Evolutionary conservation across 2,329 filamentous ascomycete genomes (phyloP).

Genomic region (Cercospora sp.): DNA sequence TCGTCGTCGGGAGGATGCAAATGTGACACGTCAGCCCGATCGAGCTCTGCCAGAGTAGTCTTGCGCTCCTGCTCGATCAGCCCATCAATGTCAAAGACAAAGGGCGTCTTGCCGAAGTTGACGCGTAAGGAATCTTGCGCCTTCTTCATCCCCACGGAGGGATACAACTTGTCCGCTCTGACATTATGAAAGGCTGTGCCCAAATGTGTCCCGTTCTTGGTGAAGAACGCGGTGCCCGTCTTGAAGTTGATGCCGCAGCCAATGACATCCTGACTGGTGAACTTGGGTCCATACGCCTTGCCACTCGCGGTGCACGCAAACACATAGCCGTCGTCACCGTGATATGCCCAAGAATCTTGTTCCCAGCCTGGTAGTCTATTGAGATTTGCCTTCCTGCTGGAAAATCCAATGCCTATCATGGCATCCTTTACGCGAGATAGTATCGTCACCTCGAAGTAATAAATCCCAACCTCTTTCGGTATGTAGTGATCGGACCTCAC

Average conservation of each 20-base stretch:
- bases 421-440: conserved; percentile 65
- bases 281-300: conserved; percentile 61
- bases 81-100: conserved; percentile 87
- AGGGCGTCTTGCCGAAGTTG: conserved; percentile 70
- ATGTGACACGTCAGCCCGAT: conserved; percentile 55
- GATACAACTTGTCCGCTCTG: conserved; percentile 61
- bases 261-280: conserved; percentile 59
- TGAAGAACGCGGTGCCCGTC: conserved; percentile 63
- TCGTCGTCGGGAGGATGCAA: conserved; percentile 69
- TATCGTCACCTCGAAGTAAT: conserved; percentile 82
- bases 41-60: conserved; percentile 63
- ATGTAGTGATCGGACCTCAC: conserved; percentile 83
- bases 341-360: conserved; percentile 65
- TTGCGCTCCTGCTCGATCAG: conserved; percentile 69
- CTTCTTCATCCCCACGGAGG: conserved; percentile 67
- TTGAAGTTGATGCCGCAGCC: conserved; percentile 67
- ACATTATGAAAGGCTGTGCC: conserved; percentile 69
- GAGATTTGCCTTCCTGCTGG: conserved; percentile 58
- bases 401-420: conserved; percentile 61
- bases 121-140: conserved; percentile 58
- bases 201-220: conserved; percentile 61
- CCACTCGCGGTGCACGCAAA: conserved; percentile 60
- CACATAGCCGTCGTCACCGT: conserved; percentile 65
- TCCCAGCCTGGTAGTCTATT: conserved; percentile 67
- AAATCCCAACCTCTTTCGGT: conserved; percentile 86